A percentile compares a stretch with the other conserved stretches of the same genome.
phyloP scores from a whole-genome alignment of 176 grass and related monocot genomes.

The Oryza glumipatula region DNA sequence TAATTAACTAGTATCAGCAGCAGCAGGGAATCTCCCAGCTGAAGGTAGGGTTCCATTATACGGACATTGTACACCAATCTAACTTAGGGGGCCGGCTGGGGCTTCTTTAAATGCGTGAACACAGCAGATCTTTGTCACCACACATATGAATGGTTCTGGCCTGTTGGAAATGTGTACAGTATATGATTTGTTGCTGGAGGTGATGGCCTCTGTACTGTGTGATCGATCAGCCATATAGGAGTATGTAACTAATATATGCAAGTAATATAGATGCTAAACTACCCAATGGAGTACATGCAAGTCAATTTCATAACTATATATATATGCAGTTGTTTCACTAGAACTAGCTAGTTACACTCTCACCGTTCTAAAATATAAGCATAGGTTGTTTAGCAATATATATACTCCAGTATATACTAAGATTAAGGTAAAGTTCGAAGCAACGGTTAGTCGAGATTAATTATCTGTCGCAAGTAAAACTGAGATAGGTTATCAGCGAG shows the following conservation, averaged over 20 bases:
- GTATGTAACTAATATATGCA: no score
- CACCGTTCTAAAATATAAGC: no score
- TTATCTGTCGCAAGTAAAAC: no score
- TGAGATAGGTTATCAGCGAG: no score
- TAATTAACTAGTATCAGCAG: not conserved
- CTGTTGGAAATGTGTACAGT: not conserved
- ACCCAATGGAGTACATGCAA: no score
- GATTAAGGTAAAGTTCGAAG: no score
- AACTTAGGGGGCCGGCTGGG: not conserved
- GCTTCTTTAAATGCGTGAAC: constrained; percentile 42
- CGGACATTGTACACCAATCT: not conserved
- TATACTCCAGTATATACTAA: no score
- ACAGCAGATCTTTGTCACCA: constrained; percentile 22
- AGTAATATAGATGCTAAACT: not conserved
- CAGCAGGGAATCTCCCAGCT: constrained; percentile 29
- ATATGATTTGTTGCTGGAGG: not conserved
- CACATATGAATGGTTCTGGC: not conserved
- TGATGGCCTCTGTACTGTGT: not conserved
- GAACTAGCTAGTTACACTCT: no score
- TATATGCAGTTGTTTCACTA: no score
- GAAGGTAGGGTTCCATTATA: constrained; percentile 22
- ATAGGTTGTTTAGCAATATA: no score
- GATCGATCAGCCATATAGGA: not conserved
- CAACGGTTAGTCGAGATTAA: no score
- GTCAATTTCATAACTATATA: no score